phyloP scores from a whole-genome alignment of 495 filamentous ascomycete species.

The Amniculicola lignicola region DNA sequence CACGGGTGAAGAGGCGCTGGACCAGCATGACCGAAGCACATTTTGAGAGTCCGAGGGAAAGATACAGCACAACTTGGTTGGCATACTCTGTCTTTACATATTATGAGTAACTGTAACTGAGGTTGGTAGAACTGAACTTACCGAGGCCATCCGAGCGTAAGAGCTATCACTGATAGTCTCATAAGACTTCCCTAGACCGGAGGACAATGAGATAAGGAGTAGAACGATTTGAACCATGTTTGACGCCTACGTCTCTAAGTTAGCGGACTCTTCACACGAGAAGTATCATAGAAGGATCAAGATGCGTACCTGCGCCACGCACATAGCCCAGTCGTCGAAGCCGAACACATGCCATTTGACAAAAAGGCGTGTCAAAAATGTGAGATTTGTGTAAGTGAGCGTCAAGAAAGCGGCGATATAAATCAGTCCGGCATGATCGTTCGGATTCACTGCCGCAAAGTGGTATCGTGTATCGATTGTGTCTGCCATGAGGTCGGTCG shows the following conservation, averaged over 20 bases:
- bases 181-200: slow-evolving; percentile 16
- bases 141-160: slow-evolving; percentile 5
- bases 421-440: slow-evolving; percentile 29
- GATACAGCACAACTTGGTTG: slow-evolving; percentile 23
- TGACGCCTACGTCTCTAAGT: neutral
- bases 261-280: neutral
- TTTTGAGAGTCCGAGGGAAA: slow-evolving; percentile 22
- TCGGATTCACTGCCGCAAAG: slow-evolving; percentile 17
- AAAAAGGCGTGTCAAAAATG: slow-evolving; percentile 21
- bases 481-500: slow-evolving; percentile 7
- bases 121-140: slow-evolving; percentile 6
- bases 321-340: slow-evolving; percentile 27
- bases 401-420: slow-evolving; percentile 28
- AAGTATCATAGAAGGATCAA: no score
- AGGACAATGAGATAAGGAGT: slow-evolving; percentile 4
- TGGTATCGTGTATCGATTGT: slow-evolving; percentile 1
- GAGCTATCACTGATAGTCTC: slow-evolving; percentile 8
- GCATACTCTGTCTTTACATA: slow-evolving; percentile 7
- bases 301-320: slow-evolving; percentile 22
- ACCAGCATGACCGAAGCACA: slow-evolving; percentile 25
- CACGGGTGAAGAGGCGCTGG: slow-evolving; percentile 26
- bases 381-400: slow-evolving; percentile 21
- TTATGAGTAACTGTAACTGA: neutral
- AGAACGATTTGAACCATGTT: slow-evolving; percentile 8
- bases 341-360: slow-evolving; percentile 32